phyloP scores from a whole-genome alignment of 257 asterid genomes.

The Fraxinus anomala region DNA sequence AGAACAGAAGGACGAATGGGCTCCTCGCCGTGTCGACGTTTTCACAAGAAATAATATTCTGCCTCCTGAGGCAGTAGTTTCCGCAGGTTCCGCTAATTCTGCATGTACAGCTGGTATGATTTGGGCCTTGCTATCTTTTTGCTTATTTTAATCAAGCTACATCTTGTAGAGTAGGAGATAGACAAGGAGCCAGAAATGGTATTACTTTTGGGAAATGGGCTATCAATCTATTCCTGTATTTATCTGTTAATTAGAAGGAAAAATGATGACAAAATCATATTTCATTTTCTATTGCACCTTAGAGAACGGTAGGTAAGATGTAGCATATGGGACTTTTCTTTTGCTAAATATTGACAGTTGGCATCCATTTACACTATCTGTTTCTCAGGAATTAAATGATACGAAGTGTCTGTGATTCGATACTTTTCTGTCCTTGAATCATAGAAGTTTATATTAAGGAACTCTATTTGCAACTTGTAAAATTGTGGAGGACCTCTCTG shows the following conservation, averaged over 20 bases:
- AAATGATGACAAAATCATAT: background rate
- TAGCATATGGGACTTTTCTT: background rate
- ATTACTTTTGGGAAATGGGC: background rate
- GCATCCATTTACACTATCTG: background rate
- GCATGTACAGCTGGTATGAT: constrained; percentile 91
- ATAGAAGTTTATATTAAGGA: background rate
- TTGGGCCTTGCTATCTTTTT: constrained; percentile 5
- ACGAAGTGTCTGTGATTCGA: background rate
- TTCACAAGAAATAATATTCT: constrained; percentile 78
- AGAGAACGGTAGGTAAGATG: background rate
- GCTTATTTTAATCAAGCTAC: background rate
- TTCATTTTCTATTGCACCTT: background rate
- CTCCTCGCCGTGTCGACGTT: constrained; percentile 82
- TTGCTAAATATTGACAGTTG: background rate
- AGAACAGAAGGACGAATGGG: constrained; percentile 94
- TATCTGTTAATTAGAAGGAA: background rate
- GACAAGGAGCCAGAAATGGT: background rate
- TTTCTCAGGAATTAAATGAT: background rate
- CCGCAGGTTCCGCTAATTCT: constrained; percentile 88
- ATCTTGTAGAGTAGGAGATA: background rate
- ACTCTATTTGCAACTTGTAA: background rate
- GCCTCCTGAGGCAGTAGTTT: constrained; percentile 80
- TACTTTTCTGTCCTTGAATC: background rate
- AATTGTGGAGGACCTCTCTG: background rate
- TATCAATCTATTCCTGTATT: background rate